A percentile compares a stretch with the other conserved stretches of the same genome.
Evolutionary conservation across 139 green algal genomes (phyloP).

Genomic region (Tetraselmis chui): DNA sequence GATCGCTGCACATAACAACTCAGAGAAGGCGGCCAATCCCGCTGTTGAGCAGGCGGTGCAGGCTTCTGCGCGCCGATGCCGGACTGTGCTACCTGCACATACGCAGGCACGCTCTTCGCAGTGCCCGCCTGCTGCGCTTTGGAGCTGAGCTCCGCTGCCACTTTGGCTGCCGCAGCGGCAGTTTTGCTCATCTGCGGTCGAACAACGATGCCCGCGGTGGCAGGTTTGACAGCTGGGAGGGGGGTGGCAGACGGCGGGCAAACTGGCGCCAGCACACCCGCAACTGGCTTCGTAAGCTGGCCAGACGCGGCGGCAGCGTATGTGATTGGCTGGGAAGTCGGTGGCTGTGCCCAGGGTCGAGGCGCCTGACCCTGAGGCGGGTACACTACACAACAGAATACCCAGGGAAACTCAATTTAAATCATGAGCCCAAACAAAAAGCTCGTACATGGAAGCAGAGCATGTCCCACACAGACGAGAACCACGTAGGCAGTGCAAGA

Average conservation of each 20-base stretch:
- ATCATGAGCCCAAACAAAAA: no score
- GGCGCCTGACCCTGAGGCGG: background rate
- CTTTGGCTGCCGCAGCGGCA: background rate
- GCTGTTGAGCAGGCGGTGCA: background rate
- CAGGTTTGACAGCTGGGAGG: background rate
- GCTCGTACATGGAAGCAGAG: no score
- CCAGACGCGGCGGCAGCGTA: background rate
- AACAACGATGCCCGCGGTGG: slow-evolving; percentile 20
- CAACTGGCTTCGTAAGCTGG: background rate
- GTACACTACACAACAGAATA: no score
- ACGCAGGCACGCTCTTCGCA: background rate
- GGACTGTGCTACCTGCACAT: slow-evolving; percentile 12
- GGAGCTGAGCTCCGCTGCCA: background rate
- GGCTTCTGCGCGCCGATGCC: background rate
- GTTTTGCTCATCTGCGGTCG: slow-evolving; percentile 18
- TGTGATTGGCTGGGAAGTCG: background rate
- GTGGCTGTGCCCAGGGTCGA: slow-evolving; percentile 2
- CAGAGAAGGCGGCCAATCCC: slow-evolving; percentile 32
- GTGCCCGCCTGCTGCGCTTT: background rate
- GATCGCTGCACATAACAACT: slow-evolving; percentile 35
- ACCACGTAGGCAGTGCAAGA: no score
- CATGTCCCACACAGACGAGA: no score
- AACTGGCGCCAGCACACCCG: background rate
- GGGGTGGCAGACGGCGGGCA: background rate
- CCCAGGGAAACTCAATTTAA: no score